Conservation (phyloP, 129 eudicot genomes). For the Mikania micrantha region DNA sequence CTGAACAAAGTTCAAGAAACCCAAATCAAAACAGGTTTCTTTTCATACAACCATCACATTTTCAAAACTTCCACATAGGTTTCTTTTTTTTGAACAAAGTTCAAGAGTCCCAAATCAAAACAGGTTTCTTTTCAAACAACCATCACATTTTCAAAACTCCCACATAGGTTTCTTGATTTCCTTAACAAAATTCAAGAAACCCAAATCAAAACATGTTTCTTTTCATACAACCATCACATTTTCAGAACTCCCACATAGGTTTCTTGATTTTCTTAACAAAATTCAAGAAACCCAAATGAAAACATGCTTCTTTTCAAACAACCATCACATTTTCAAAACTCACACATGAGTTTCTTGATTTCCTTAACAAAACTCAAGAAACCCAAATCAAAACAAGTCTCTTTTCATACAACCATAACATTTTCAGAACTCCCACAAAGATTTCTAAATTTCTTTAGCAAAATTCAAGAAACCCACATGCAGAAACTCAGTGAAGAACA, state of each 20-base stretch:
- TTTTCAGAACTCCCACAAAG: conserved; percentile 1
- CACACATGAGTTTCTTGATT: conserved; percentile 16
- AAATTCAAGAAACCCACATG: conserved; percentile 16
- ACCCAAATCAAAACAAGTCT: conserved; percentile 5
- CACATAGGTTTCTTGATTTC: conserved; percentile 12
- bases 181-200: conserved; percentile 5
- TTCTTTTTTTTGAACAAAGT: not conserved
- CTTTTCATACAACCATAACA: not conserved
- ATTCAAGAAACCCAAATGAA: conserved; percentile 13
- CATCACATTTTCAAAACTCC: conserved; percentile 1
- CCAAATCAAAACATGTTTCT: not conserved
- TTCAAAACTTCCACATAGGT: not conserved
- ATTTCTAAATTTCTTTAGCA: conserved; percentile 1
- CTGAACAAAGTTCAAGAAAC: not conserved
- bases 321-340: not conserved
- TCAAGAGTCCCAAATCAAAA: conserved; percentile 10
- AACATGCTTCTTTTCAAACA: not conserved
- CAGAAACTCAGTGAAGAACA: conserved; percentile 9
- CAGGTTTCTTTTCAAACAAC: not conserved
- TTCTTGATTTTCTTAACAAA: conserved; percentile 9
- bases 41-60: too few relatives aligned
- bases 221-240: not conserved
- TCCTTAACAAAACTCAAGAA: not conserved
- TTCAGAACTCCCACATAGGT: conserved; percentile 6
- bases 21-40: not conserved